A percentile compares a stretch with the other conserved stretches of the same genome.
phyloP scores from a whole-genome alignment of 345 rosid genomes.

The Abelmoschus esculentus region DNA sequence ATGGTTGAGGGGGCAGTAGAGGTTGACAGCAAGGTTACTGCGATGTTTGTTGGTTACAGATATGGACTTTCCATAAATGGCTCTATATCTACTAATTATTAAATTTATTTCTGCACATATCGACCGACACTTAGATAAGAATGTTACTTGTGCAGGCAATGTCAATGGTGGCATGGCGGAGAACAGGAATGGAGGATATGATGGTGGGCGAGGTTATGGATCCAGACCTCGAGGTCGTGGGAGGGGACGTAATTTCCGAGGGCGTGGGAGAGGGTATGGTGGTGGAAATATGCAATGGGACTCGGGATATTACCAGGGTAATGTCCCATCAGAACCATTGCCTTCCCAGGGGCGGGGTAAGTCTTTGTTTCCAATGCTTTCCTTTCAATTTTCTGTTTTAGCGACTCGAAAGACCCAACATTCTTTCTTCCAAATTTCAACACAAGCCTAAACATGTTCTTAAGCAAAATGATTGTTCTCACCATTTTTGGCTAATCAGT shows the following conservation, averaged over 20 bases:
- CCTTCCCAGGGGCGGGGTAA: conserved; percentile 16
- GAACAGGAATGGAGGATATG: conserved; percentile 38
- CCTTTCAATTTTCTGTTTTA: not conserved
- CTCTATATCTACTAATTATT: too few relatives aligned
- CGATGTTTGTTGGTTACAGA: not conserved
- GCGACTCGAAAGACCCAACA: too few relatives aligned
- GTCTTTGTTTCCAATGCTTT: not conserved
- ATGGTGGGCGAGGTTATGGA: conserved; percentile 33
- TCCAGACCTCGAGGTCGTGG: conserved; percentile 46
- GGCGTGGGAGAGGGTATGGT: conserved; percentile 28
- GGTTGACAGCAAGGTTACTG: not conserved
- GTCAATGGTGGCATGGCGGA: conserved; percentile 29
- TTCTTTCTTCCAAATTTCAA: too few relatives aligned
- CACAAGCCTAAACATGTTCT: too few relatives aligned
- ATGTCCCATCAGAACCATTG: conserved; percentile 10
- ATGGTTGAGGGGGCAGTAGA: not conserved
- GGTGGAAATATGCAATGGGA: conserved; percentile 18
- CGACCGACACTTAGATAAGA: not conserved
- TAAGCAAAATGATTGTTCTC: not conserved
- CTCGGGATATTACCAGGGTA: conserved; percentile 11
- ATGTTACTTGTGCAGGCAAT: conserved; percentile 21
- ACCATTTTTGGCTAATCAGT: not conserved
- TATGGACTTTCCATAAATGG: too few relatives aligned
- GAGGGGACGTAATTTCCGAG: conserved; percentile 38
- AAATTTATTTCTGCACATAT: not conserved